Evolutionary conservation across 2,329 filamentous ascomycete genomes (phyloP), one percentile per base, ranked within the genome.

Genomic region (Aurifilum marmelostoma): DNA sequence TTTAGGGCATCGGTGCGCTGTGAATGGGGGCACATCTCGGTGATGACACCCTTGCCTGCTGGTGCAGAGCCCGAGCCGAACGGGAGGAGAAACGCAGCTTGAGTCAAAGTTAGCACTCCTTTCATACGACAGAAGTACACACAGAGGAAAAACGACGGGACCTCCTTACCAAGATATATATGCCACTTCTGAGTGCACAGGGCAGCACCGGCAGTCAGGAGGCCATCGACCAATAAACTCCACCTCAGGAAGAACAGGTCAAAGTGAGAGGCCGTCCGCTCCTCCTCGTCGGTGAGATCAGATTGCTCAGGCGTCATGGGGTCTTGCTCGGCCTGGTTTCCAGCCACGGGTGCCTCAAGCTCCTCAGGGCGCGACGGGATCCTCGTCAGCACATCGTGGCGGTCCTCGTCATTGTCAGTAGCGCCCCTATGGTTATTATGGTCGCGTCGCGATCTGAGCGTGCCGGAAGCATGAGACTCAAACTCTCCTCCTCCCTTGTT

Each of bases 1-100:
- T 89, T 88, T 3, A 93, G 79, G 0, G 91, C 90, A 74, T 93
- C 90, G 0, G 87, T 84, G 0, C 90, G 83, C 67, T 90, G 85
- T 0, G 82, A 82, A 1, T 87, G 82, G 0, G 88, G 81, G 59
- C 89, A 89, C 89, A 92, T 90, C 68, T 91, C 87, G 0, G 91
- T 85, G 69, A 92, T 91, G n/a, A 90, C 88, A 0, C 90, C 91
- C 72, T 92, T 93, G 1, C 89, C 89, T 0, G 90, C 89, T 0
- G 89, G 85, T 0, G 89, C 90, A 0, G 90, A 90, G 0, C 91
- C 91, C 0, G 90, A 90, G 0, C 88, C 89, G 39, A 92, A 87
- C 0, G 91, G 91, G 0, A 93, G 81, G 1, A 92, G 75, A 34
- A 87, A 84, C 0, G 89, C 89, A 1, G 90, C 86, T 84, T 69